Evolutionary conservation across 352 stramenopile species (phyloP), one percentile per base, ranked within the genome.

Genomic region (Phytophthora hybrid): DNA sequence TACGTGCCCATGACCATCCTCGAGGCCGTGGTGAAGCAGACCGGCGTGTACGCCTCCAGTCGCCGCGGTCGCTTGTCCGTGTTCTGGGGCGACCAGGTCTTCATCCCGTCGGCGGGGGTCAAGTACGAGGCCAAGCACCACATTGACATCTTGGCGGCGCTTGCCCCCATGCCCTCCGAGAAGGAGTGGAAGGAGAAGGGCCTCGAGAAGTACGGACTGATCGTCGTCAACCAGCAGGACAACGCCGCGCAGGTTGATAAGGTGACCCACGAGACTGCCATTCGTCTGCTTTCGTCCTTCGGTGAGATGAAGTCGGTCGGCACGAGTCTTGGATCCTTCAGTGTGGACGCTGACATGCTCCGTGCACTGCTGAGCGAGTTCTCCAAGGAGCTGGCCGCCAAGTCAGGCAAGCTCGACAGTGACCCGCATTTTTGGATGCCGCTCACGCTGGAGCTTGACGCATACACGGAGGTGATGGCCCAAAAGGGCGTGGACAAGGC

Each of bases 391-490:
- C 82, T 99, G 10, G 63, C 47, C 0, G 74, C 84, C 49, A 99
- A 99, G 78, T 77, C 84, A 32, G 98, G 93, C 72, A 99, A 99
- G 76, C 91, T 98, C 29, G 95, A 99, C 85, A 98, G 93, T 49
- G 97, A 99, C 88, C 97, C 97, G 44, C 97, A 99, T 81, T 99
- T 99, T 69, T 99, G 98, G 98, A 99, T 99, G 97, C 97, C 97
- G 26, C 78, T 99, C 8, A 99, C 97, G n/a, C 86, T 99, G 11
- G 90, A 94, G 34, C 76, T 93, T 41, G 81, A 92, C 6, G 91
- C 94, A 44, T 99, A 99, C 81, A 90, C 94, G 14, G 86, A 96
- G 63, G 82, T 99, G 63, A 99, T 99, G 97, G 82, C 72, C 31
- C 92, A 98, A 82, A 99, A 99, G 85, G 96, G 89, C 56, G 92